phyloP scores from a whole-genome alignment of 192 early-diverging fungal species.

The Entomortierella beljakovae region DNA sequence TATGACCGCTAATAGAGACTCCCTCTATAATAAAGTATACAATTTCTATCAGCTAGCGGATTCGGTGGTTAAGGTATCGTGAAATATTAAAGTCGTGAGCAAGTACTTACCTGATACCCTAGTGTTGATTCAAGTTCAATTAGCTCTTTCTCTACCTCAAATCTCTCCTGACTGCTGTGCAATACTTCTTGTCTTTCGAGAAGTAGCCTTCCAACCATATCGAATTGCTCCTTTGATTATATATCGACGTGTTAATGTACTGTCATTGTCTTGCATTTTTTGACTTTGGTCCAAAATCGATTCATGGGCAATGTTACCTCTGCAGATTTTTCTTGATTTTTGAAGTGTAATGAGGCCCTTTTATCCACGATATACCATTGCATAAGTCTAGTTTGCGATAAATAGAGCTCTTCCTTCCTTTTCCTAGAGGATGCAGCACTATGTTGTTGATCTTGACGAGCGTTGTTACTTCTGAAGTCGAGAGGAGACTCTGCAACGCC shows the following conservation, averaged over 20 bases:
- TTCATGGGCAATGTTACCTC: slow-evolving; percentile 10
- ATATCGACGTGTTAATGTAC: background rate
- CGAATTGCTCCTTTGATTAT: slow-evolving; percentile 16
- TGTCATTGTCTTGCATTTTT: background rate
- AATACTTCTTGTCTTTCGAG: slow-evolving; percentile 15
- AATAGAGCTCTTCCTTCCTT: slow-evolving; percentile 38
- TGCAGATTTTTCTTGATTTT: slow-evolving; percentile 21
- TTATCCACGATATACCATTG: slow-evolving; percentile 32
- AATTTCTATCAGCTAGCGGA: background rate
- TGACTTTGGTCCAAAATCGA: background rate
- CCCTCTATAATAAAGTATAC: slow-evolving; percentile 20
- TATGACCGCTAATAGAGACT: slow-evolving; percentile 13
- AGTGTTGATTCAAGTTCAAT: slow-evolving; percentile 19
- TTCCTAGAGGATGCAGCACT: background rate
- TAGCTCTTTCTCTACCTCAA: slow-evolving; percentile 29
- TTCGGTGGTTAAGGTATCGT: background rate
- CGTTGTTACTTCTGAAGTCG: slow-evolving; percentile 4
- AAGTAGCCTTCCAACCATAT: slow-evolving; percentile 2
- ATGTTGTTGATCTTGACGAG: slow-evolving; percentile 13
- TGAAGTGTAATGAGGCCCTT: slow-evolving; percentile 8
- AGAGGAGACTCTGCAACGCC: background rate
- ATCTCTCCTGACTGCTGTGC: slow-evolving; percentile 10
- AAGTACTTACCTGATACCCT: slow-evolving; percentile 13
- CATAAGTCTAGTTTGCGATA: slow-evolving; percentile 37
- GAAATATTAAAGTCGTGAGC: background rate